Percentiles rank a stretch among this genome's conserved stretches.
These are phyloP conservation scores for Penicillium sp. DNA, from an alignment of 2,329 filamentous ascomycete genomes.

Conservation along the genomic window DNA sequence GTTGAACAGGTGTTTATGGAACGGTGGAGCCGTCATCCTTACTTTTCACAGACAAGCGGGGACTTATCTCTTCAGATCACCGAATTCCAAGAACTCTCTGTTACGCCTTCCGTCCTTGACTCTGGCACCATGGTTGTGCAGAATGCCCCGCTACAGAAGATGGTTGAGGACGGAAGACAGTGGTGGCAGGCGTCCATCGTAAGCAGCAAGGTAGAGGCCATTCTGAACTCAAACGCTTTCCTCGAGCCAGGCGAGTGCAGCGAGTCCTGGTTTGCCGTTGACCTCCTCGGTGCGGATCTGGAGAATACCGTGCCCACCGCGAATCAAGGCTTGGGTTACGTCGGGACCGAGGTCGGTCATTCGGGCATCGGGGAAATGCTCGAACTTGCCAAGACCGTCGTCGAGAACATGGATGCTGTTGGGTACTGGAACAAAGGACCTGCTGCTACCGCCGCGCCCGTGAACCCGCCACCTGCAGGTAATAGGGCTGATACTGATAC, in stretches of 20 bases:
- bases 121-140: slow-evolving; percentile 29
- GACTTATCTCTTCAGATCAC: slow-evolving; percentile 36
- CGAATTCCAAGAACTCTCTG: slow-evolving; percentile 39
- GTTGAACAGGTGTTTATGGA: slow-evolving; percentile 37
- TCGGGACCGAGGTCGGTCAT: slow-evolving; percentile 2
- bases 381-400: slow-evolving; percentile 30
- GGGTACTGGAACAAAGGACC: slow-evolving; percentile 31
- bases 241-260: slow-evolving; percentile 37
- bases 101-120: slow-evolving; percentile 20
- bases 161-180: slow-evolving; percentile 32
- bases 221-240: slow-evolving; percentile 32
- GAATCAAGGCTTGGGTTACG: not conserved
- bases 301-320: not conserved
- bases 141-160: slow-evolving; percentile 24
- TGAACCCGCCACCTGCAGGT: not conserved
- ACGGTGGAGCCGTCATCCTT: slow-evolving; percentile 33
- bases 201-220: slow-evolving; percentile 34
- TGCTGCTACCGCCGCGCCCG: not conserved
- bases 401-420: slow-evolving; percentile 39
- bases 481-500: not conserved
- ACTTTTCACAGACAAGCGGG: slow-evolving; percentile 19
- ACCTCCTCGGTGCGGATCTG: slow-evolving; percentile 24
- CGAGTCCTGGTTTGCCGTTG: slow-evolving; percentile 30
- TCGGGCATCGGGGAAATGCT: slow-evolving; percentile 13
- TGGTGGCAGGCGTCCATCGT: slow-evolving; percentile 43